phyloP scores from a whole-genome alignment of 164 flowering plant species.

The Saururus chinensis region DNA sequence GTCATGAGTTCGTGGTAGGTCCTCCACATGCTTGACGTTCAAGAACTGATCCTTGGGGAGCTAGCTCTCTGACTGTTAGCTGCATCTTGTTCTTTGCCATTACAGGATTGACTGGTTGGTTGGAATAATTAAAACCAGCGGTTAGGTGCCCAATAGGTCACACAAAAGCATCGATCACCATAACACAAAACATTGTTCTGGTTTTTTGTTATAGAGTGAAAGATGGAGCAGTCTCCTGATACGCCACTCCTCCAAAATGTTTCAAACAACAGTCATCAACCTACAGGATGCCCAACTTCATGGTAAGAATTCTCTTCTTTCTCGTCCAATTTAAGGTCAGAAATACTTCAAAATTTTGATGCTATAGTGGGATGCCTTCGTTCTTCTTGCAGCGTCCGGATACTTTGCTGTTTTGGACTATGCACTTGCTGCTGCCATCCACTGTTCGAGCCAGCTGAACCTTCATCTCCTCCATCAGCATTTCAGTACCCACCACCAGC shows the following conservation, averaged over 20 bases:
- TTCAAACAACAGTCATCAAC: not conserved
- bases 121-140: no score
- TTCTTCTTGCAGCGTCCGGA: constrained; percentile 6
- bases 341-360: not conserved
- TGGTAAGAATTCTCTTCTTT: constrained; percentile 7
- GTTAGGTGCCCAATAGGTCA: not conserved
- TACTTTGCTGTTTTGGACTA: constrained; percentile 10
- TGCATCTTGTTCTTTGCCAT: not conserved
- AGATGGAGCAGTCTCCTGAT: constrained; percentile 5
- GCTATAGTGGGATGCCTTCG: not conserved
- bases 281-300: not conserved
- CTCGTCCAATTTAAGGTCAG: not conserved
- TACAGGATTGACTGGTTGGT: constrained; percentile 8
- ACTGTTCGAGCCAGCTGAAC: constrained; percentile 9
- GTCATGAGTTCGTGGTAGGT: no score
- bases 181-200: not conserved
- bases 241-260: constrained; percentile 2
- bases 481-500: not conserved
- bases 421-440: constrained; percentile 10
- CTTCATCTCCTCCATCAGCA: not conserved
- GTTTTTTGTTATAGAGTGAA: not conserved
- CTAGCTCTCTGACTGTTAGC: not conserved
- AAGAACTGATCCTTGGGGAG: not conserved
- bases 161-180: not conserved
- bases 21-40: no score